These are phyloP conservation scores for Malus fusca DNA, from an alignment of 306 rosid genomes.

Conservation along the genomic window DNA sequence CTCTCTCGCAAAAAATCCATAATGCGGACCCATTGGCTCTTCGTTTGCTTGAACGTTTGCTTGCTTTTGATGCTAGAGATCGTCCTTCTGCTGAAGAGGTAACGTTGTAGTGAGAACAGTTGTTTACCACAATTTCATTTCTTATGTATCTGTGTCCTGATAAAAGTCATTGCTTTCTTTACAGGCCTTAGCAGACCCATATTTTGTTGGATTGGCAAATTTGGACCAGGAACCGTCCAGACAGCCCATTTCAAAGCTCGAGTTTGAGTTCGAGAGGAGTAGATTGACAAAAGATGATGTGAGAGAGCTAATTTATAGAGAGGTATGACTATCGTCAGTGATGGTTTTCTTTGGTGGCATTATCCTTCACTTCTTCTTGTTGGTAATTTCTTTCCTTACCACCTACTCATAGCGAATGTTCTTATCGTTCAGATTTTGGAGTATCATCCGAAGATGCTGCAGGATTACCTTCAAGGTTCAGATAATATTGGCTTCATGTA, in stretches of 20 bases:
- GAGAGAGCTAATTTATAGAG: constrained; percentile 61
- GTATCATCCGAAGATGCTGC: constrained; percentile 68
- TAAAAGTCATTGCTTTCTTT: constrained; percentile 4
- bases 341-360: constrained; percentile 3
- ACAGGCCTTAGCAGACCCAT: constrained; percentile 61
- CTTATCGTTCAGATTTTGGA: constrained; percentile 47
- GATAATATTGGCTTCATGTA: constrained; percentile 48
- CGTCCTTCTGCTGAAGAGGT: constrained; percentile 66
- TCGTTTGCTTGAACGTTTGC: constrained; percentile 43
- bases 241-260: constrained; percentile 51
- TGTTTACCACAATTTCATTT: no score
- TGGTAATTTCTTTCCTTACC: constrained; percentile 2
- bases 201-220: constrained; percentile 49
- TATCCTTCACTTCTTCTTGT: constrained; percentile 2
- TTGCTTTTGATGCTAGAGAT: constrained; percentile 57
- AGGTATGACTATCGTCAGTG: constrained; percentile 24
- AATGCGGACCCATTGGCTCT: constrained; percentile 56
- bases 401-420: constrained; percentile 2
- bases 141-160: constrained; percentile 2
- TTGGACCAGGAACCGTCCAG: constrained; percentile 40
- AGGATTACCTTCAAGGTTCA: constrained; percentile 46
- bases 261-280: constrained; percentile 60
- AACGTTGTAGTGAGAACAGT: background rate
- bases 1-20: constrained; percentile 46
- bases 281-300: constrained; percentile 43